Percentiles rank a stretch among this genome's conserved stretches.
These are phyloP conservation scores for Chlorophyllum brunneum DNA, from an alignment of 768 basidiomycete genomes.

Conservation along the genomic window DNA sequence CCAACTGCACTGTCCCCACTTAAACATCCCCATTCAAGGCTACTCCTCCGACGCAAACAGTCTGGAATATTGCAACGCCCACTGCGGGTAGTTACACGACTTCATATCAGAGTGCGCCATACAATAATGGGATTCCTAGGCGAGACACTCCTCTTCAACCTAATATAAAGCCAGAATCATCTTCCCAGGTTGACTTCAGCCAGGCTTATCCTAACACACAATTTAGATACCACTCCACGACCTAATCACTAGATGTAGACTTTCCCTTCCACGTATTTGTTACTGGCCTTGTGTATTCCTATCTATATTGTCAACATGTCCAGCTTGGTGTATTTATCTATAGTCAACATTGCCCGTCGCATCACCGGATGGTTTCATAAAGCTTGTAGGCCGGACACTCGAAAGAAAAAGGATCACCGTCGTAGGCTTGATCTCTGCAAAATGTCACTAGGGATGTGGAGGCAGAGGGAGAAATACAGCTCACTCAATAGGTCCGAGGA, in stretches of 20 bases:
- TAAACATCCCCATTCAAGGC: background rate
- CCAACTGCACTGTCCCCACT: background rate
- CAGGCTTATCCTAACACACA: conserved; percentile 25
- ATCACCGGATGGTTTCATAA: conserved; percentile 74
- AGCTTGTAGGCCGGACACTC: conserved; percentile 61
- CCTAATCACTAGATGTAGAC: conserved; percentile 19
- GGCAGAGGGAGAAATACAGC: conserved; percentile 12
- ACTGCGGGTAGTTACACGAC: conserved; percentile 16
- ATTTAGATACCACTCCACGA: conserved; percentile 28
- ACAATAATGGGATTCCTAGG: conserved; percentile 3
- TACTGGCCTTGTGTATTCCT: conserved; percentile 10
- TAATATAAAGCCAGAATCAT: conserved; percentile 1
- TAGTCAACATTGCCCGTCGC: background rate
- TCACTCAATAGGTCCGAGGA: conserved; percentile 85
- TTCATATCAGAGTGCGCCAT: conserved; percentile 8
- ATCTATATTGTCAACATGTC: conserved; percentile 1
- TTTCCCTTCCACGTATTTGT: background rate
- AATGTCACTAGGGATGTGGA: conserved; percentile 6
- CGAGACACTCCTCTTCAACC: background rate
- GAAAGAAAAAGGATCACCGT: conserved; percentile 76
- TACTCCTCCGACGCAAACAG: conserved; percentile 15
- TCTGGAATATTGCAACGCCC: conserved; percentile 22
- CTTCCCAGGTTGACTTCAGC: conserved; percentile 12
- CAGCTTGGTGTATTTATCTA: conserved; percentile 5
- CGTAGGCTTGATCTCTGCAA: conserved; percentile 39